Evolutionary conservation across 2,329 filamentous ascomycete genomes (phyloP), one percentile per base, ranked within the genome.

Genomic region (Botrytis byssoidea): DNA sequence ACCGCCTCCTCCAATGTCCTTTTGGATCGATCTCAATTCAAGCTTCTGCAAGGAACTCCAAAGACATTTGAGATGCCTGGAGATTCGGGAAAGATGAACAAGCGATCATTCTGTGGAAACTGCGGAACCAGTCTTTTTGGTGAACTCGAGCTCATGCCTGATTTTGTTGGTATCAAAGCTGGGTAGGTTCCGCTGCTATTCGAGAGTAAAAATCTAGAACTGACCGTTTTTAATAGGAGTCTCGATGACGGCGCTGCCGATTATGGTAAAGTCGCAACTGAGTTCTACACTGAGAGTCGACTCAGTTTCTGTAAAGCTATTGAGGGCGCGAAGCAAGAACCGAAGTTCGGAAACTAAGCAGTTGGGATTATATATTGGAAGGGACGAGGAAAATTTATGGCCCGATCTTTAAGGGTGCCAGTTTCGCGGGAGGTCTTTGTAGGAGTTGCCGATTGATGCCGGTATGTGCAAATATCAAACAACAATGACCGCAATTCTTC

Each of bases 1-100:
- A 89, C 84, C 78, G 88, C 87, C 78, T 88, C 87, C 77, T 59
- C 29, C 8, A 89, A 89, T 78, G 83, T 83, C 16, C 82, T 88
- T 4, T 83, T 89, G 4, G 82, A 85, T 6, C 83, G 85, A 25
- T 78, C 79, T 14, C 79, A 80, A 40, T 87, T 89, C 80, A 82
- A 83, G 46, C 81, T 88, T 37, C 86, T 83, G 67, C 85, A 87
- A 77, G 85, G 86, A 48, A 82, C 80, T 7, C 85, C 86, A 22
- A 86, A 84, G 75, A 77, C 82, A 44, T 88, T 83, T 78, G 86
- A 88, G 74, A 79, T 81, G 25, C 81, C 78, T 0, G 87, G 86
- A 5, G 83, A 79, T 51, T 86, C 85, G 0, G 87, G 87, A 44
- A 88, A 88, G 78, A 81, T 84, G 74, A 88, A 88, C 81, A 85